phyloP scores from a whole-genome alignment of 2,329 filamentous ascomycete genomes.

The Colletotrichum chrysophilum region DNA sequence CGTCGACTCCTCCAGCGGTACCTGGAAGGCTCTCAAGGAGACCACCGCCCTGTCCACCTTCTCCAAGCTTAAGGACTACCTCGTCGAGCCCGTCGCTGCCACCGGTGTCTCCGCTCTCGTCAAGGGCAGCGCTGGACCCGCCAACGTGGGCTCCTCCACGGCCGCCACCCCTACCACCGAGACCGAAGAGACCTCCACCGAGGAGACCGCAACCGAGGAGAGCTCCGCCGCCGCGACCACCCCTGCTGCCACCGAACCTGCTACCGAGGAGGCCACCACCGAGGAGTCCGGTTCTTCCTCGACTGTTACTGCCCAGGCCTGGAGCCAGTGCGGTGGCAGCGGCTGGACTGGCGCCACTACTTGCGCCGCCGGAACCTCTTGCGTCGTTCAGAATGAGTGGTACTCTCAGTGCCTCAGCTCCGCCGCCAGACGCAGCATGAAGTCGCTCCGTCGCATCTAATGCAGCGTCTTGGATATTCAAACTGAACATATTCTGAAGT shows the following conservation, averaged over 20 bases:
- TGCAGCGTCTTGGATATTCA: not conserved
- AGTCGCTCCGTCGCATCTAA: not conserved
- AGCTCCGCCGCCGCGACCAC: not conserved
- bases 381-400: slow-evolving; percentile 29
- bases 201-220: not conserved
- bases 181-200: not conserved
- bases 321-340: slow-evolving; percentile 30
- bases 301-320: not conserved
- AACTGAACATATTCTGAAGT: not conserved
- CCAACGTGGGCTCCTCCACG: slow-evolving; percentile 24
- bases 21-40: slow-evolving; percentile 24
- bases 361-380: slow-evolving; percentile 26
- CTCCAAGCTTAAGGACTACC: slow-evolving; percentile 22
- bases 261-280: not conserved
- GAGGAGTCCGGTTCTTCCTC: not conserved
- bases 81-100: slow-evolving; percentile 29
- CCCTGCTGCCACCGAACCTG: not conserved
- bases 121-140: slow-evolving; percentile 25
- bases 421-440: slow-evolving; percentile 12
- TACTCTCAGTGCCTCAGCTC: slow-evolving; percentile 63
- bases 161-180: not conserved
- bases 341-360: slow-evolving; percentile 27
- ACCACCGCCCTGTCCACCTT: slow-evolving; percentile 23
- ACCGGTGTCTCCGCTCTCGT: slow-evolving; percentile 28
- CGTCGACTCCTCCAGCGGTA: slow-evolving; percentile 22